phyloP scores from a whole-genome alignment of 192 early-diverging fungal species.

The Backusella australiensis region DNA sequence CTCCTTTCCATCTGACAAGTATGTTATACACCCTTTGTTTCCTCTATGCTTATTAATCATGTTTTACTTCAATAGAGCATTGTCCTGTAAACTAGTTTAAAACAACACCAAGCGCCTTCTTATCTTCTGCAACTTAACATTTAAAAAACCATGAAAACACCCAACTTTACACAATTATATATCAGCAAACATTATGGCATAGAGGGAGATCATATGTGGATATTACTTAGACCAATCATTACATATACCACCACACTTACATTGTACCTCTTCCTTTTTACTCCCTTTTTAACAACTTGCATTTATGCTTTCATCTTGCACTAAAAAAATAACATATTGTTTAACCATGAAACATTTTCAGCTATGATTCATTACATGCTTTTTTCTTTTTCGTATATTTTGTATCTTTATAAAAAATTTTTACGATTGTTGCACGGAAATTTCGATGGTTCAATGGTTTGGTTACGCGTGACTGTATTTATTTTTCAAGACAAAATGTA shows the following conservation, averaged over 20 bases:
- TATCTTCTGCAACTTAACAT: not conserved
- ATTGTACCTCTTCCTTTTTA: not conserved
- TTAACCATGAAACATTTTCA: not conserved
- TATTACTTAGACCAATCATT: constrained; percentile 7
- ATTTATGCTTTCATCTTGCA: constrained; percentile 12
- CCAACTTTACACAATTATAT: not conserved
- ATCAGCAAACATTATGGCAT: not conserved
- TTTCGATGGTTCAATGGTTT: not conserved
- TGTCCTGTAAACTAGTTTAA: constrained; percentile 5
- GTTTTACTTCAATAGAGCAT: constrained; percentile 1
- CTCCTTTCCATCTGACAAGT: constrained; percentile 1
- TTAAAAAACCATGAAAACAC: not conserved
- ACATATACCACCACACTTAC: not conserved
- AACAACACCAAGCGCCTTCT: not conserved
- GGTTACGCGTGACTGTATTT: not conserved
- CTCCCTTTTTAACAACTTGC: constrained; percentile 5
- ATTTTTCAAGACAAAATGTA: not conserved
- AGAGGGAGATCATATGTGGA: not conserved
- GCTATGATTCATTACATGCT: not conserved
- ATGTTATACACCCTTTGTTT: not conserved
- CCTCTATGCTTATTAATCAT: not conserved
- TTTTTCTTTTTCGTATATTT: not conserved
- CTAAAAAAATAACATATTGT: not conserved
- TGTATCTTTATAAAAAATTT: not conserved
- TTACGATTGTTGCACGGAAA: not conserved